Evolutionary conservation across 2,329 filamentous ascomycete species (phyloP).

Genomic region (Xenoacremonium recifei): DNA sequence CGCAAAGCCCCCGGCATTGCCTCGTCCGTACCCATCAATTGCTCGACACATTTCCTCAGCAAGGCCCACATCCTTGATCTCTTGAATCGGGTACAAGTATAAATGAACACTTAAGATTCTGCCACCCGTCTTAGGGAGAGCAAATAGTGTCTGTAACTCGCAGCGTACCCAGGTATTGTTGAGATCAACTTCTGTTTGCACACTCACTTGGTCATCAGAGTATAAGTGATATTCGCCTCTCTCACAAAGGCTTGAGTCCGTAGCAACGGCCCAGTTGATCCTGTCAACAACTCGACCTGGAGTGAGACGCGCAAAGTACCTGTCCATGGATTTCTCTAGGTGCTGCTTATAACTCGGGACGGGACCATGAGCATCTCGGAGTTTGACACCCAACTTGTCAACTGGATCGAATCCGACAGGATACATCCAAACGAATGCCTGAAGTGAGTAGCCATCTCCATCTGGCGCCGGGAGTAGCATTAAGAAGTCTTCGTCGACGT

Average conservation of each 20-base stretch:
- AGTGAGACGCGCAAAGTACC: not conserved
- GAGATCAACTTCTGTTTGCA: not conserved
- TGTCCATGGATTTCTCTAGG: not conserved
- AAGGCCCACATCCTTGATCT: not conserved
- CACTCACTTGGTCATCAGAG: not conserved
- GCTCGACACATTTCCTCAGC: not conserved
- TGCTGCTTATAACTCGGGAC: not conserved
- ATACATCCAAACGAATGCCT: not conserved
- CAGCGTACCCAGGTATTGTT: not conserved
- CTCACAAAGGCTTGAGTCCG: not conserved
- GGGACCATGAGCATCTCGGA: not conserved
- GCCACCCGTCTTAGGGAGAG: not conserved
- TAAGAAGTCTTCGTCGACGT: not conserved
- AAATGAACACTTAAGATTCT: not conserved
- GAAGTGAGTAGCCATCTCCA: not conserved
- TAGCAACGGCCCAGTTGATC: not conserved
- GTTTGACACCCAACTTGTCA: not conserved
- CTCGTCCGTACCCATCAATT: not conserved
- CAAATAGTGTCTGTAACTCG: not conserved
- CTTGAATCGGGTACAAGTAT: not conserved
- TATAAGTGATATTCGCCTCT: not conserved
- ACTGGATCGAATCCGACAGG: not conserved
- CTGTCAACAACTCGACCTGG: not conserved
- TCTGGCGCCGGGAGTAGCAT: not conserved
- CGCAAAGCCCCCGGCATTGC: not conserved